Evolutionary conservation across 257 asterid genomes (phyloP), one percentile per base, ranked within the genome.

Genomic region (Leptodermis oblonga): DNA sequence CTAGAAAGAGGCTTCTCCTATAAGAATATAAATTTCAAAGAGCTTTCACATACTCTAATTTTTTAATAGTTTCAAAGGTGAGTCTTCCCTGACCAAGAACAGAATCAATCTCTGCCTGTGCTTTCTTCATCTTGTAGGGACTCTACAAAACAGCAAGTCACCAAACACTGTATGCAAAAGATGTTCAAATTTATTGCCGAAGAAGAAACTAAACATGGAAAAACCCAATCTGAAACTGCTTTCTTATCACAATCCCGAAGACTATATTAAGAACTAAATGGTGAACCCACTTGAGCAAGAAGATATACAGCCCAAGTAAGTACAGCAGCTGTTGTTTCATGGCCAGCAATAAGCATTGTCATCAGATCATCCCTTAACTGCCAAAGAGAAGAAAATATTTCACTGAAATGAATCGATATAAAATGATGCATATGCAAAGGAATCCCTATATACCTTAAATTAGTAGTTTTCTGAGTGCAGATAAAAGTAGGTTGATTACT

Each of bases 321-420:
- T 42, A 93, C 97, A 66, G 97, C 96, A 2, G 99, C 97, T 3
- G 99, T 90, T 58, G 99, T 93, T 85, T 93, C 99, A 70, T 93
- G 99, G 72, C 99, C 99, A 70, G 99, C 97, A 72, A 93, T 90
- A 71, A 93, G 96, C 99, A 93, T 93, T 25, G 96, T 90, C 97
- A 93, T 93, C 75, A 90, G 82, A 83, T 93, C 99, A 69, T 93
- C 99, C 80, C 99, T 83, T 60, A 93, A 95, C 99, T 93, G 84
- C 48, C 69, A 49, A 76, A 61, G 18, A 65, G 51, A 75, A 58
- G 25, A 65, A 58, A 25, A 18, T 34, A 18, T 30, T 49, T 28
- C 14, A 34, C 18, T 51, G 26, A 71, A 71, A 17, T 13, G 51
- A 25, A 42, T 36, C 22, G 18, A 62, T 30, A 23, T 20, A 62